These are phyloP conservation scores for Kockiozyma suomiensis DNA, from an alignment of 805 yeast species.

Conservation along the genomic window DNA sequence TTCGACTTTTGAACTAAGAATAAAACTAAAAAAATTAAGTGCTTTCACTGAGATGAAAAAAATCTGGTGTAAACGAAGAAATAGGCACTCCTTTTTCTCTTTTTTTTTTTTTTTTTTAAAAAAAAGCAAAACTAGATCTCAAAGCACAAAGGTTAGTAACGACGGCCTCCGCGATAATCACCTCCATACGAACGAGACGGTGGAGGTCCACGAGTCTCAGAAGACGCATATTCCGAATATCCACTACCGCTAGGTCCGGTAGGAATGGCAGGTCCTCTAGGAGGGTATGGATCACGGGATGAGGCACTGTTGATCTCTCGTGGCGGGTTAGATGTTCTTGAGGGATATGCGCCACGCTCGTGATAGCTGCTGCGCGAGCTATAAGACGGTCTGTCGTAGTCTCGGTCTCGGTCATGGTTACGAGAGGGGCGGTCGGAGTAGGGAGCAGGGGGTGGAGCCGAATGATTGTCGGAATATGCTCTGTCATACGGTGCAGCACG, in stretches of 20 bases:
- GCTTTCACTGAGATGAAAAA: no score
- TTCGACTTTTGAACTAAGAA: no score
- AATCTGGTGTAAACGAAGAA: no score
- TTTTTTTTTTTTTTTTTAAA: no score
- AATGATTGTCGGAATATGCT: constrained; percentile 9
- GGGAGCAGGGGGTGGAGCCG: neutral
- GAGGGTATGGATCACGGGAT: neutral
- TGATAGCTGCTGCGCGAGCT: constrained; percentile 2
- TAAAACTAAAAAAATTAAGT: no score
- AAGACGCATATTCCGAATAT: constrained; percentile 1
- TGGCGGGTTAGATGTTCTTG: neutral
- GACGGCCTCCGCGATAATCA: constrained; percentile 15
- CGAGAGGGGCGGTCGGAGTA: constrained; percentile 5
- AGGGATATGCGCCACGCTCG: constrained; percentile 3
- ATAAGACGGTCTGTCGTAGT: constrained; percentile 4
- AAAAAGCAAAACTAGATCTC: no score
- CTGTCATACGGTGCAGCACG: constrained; percentile 6
- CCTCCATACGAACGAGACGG: neutral
- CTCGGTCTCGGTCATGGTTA: constrained; percentile 7
- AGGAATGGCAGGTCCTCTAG: neutral
- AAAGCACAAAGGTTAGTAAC: constrained; percentile 9
- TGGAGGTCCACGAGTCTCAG: constrained; percentile 3
- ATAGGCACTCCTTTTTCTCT: no score
- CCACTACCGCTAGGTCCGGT: constrained; percentile 8
- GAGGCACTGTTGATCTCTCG: neutral